These are phyloP conservation scores for Forsythia viridissima DNA, from an alignment of 257 asterid species.

Conservation along the genomic window DNA sequence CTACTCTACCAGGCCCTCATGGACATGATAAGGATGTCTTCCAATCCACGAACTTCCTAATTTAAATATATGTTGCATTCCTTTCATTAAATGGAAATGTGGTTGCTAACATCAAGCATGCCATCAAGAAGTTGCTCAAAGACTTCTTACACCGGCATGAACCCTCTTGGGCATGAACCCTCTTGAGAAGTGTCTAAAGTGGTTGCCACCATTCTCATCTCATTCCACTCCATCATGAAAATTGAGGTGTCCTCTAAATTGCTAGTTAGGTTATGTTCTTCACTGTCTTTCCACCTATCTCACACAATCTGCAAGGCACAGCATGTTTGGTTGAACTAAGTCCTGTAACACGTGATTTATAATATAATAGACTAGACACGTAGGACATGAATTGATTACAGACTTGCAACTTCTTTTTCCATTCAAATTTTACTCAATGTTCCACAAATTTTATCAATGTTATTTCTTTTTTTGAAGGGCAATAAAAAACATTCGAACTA, in stretches of 20 bases:
- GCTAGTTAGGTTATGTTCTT: slow-evolving; percentile 26
- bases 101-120: slow-evolving; percentile 34
- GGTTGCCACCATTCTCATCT: slow-evolving; percentile 30
- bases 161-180: slow-evolving; percentile 18
- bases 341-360: not conserved
- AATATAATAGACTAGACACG: no score
- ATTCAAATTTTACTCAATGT: no score
- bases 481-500: no score
- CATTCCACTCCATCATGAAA: slow-evolving; percentile 37
- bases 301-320: slow-evolving; percentile 42
- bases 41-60: no score
- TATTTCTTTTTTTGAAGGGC: no score
- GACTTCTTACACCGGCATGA: slow-evolving; percentile 32
- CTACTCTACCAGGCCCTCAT: no score
- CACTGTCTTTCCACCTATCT: slow-evolving; percentile 50
- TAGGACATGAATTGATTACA: no score
- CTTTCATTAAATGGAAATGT: no score
- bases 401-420: no score
- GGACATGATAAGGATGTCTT: no score
- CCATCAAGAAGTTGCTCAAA: slow-evolving; percentile 42
- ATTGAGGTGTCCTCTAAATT: slow-evolving; percentile 23
- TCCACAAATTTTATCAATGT: no score
- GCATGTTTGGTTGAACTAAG: not conserved
- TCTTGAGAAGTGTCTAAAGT: slow-evolving; percentile 21
- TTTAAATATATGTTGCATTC: no score